Evolutionary conservation across 192 early-diverging fungal genomes (phyloP), one percentile per base, ranked within the genome.

Genomic region (Linnemannia exigua): DNA sequence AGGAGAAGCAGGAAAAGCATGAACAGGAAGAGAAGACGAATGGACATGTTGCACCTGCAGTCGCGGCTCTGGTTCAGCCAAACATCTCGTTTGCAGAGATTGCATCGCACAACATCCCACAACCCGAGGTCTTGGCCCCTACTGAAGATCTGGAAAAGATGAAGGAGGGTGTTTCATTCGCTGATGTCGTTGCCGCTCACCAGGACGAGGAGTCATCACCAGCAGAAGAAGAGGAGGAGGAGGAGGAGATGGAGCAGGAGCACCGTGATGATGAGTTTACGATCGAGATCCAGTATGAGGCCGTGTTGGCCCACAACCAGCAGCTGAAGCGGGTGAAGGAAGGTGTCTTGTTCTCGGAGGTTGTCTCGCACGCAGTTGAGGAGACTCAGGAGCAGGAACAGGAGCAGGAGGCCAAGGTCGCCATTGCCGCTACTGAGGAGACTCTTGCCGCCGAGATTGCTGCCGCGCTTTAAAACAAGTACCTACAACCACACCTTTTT

Each of bases 61-160:
- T 67, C 22, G 41, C 44, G 33, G 63, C 73, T 38, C 12, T 72
- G 31, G 81, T 77, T 19, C 46, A 76, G 75, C 67, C 77, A 31
- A 76, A 48, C 35, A 19, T 77, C 0, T 83, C 81, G 38, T 83
- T 83, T 28, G 81, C 81, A 36, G 75, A 48, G 35, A 72, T 77
- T 3, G 75, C 76, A 6, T 41, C 33, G 7, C 75, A 67, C 46
- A 63, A 82, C 76, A 77, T 73, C 69, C 47, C 41, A 0, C 58
- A 83, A 36, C 58, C 81, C 9, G 71, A 78, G 50, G 31, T 83
- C 38, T 63, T 77, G 75, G 76, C 67, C 36, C 61, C 16, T 17
- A 83, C 81, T 0, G 75, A 70, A 37, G 81, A 82, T 72, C 41
- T 82, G 46, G 80, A 82, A 72, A 82, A 83, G 81, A 77, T 83